Evolutionary conservation across 202 grass and related monocot species (phyloP), one percentile per base, ranked within the genome.

Genomic region (Panicum hallii): DNA sequence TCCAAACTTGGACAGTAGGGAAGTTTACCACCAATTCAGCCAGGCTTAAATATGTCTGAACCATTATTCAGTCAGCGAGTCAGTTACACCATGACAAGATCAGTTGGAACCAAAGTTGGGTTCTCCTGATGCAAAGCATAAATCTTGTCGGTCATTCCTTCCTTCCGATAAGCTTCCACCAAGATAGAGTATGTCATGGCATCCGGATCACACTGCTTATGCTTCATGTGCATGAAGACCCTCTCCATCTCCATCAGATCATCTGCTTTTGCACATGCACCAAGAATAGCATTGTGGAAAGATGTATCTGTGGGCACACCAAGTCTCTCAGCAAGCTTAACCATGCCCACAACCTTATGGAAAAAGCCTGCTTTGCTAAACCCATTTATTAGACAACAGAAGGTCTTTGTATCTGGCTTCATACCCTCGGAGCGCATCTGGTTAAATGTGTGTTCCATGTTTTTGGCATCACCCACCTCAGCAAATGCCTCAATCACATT

Each of bases 191-290:
- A 92, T 10, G 96, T 99, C 15, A 72, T 49, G 19, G 88, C 83
- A 83, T 99, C 86, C 6, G 93, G 93, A 70, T 48, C 62, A 77
- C 84, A 92, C 26, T 91, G 81, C 55, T 75, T 92, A 73, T 92
- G 88, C 62, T 99, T 99, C 96, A 95, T 99, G 69, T 83, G 85
- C 75, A 79, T 91, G 74, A 94, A 94, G 50, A 99, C 91, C 88
- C 93, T 95, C 82, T 95, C 96, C 93, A 99, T 95, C 85, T 99
- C 96, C 79, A 94, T 66, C 67, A 99, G 85, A 85, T 99, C 96
- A 22, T 82, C 91, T 1, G 96, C 96, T 72, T 91, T 99, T 32
- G 88, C 91, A 47, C 96, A 99, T 0, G 96, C 93, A 10, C 44
- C 66, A 52, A 99, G 84, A 74, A 94, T 57, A 41, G 90, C 84